Evolutionary conservation across 164 flowering plant genomes (phyloP).

Genomic region (Sextonia rubra): DNA sequence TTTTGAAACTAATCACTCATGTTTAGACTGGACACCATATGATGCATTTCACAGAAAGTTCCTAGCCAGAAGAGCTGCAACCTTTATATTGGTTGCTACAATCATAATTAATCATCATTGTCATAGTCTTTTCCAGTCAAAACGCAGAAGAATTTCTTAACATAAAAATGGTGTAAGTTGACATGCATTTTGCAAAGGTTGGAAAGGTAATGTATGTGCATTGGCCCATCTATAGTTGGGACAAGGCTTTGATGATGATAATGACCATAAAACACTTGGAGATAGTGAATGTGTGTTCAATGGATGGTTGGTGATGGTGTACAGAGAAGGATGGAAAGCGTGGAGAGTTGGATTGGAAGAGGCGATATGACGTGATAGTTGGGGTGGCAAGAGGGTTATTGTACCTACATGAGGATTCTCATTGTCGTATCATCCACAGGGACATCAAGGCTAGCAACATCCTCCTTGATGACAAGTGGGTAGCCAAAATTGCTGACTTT

Average conservation of each 20-base stretch:
- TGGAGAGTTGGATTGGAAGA: slow-evolving; percentile 68
- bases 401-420: slow-evolving; percentile 91
- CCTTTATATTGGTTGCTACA: too few species aligned
- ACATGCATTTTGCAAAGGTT: neutral
- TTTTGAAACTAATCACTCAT: too few species aligned
- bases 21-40: too few species aligned
- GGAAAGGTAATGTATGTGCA: neutral
- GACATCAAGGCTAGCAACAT: slow-evolving; percentile 96
- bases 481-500: slow-evolving; percentile 94
- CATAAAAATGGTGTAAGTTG: too few species aligned
- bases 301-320: slow-evolving; percentile 4
- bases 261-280: too few species aligned
- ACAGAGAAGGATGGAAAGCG: slow-evolving; percentile 41
- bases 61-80: too few species aligned
- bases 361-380: slow-evolving; percentile 52
- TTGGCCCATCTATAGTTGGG: neutral
- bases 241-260: too few species aligned
- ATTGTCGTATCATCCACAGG: slow-evolving; percentile 68
- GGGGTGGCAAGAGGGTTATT: slow-evolving; percentile 81
- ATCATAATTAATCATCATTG: too few species aligned
- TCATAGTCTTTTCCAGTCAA: too few species aligned
- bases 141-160: too few species aligned
- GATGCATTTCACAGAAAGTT: too few species aligned
- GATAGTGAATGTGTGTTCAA: neutral
- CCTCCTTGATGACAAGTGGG: slow-evolving; percentile 86